phyloP scores from a whole-genome alignment of 1,139 yeast species.

The Scheffersomyces insectosa region DNA sequence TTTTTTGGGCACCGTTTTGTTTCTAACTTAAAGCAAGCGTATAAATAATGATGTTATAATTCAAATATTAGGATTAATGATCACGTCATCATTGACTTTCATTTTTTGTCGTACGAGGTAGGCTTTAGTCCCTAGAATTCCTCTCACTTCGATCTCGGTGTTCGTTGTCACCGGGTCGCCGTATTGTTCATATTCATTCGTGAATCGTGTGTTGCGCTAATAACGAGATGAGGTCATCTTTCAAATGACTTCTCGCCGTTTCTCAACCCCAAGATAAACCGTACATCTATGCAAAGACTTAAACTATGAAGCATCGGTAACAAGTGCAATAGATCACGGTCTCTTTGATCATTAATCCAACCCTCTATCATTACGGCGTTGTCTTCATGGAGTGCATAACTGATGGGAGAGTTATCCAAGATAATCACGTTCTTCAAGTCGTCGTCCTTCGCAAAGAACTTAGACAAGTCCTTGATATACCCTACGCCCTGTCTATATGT shows the following conservation, averaged over 20 bases:
- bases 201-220: background rate
- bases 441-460: slow-evolving; percentile 41
- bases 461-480: slow-evolving; percentile 79
- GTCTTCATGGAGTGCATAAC: slow-evolving; percentile 78
- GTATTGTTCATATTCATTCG: background rate
- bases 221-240: slow-evolving; percentile 11
- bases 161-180: background rate
- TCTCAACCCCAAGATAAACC: slow-evolving; percentile 73
- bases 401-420: slow-evolving; percentile 88
- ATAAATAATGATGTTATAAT: background rate
- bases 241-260: slow-evolving; percentile 75
- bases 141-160: no score
- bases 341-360: slow-evolving; percentile 95
- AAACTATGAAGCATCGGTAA: slow-evolving; percentile 81
- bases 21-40: no score
- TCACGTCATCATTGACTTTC: background rate
- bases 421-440: slow-evolving; percentile 76
- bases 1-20: no score
- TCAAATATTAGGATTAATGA: background rate
- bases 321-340: slow-evolving; percentile 74
- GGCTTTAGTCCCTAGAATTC: no score
- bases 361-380: slow-evolving; percentile 95
- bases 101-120: no score
- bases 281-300: slow-evolving; percentile 82
- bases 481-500: slow-evolving; percentile 77